Conservation (phyloP, 116 monocot species). For the Posidonia oceanica region DNA sequence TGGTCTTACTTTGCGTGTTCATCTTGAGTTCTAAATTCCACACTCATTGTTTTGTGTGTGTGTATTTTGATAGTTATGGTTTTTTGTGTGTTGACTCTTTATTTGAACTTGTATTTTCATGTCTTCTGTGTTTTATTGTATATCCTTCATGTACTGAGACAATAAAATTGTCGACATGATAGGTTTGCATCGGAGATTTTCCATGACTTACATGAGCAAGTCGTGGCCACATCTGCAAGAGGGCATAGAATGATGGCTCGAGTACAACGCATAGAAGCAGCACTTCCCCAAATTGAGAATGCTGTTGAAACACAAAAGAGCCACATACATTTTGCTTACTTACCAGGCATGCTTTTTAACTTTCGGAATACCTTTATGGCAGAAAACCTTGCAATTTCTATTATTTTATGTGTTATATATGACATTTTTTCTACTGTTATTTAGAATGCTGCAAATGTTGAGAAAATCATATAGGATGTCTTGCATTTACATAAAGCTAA, state of each 20-base stretch:
- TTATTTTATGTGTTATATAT: not conserved
- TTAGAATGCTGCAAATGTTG: too few species aligned
- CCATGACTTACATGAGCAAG: constrained; percentile 85
- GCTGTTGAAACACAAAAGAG: constrained; percentile 47
- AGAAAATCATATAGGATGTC: too few species aligned
- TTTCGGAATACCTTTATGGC: not conserved
- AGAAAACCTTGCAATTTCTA: not conserved
- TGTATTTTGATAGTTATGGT: too few species aligned
- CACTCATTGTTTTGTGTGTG: too few species aligned
- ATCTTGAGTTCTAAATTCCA: too few species aligned
- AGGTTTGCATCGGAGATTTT: constrained; percentile 99
- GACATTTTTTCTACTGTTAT: too few species aligned
- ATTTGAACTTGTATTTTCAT: too few species aligned
- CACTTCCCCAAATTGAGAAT: constrained; percentile 76
- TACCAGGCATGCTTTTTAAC: constrained; percentile 43
- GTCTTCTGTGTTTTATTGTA: not conserved
- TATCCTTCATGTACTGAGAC: not conserved
- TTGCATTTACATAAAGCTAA: too few species aligned
- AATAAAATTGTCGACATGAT: constrained; percentile 1
- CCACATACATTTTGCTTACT: constrained; percentile 78
- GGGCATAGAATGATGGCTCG: constrained; percentile 55
- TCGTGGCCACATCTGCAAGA: constrained; percentile 58
- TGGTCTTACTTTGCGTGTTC: too few species aligned
- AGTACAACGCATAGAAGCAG: constrained; percentile 59
- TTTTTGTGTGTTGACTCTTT: too few species aligned